Base-by-base conservation (phyloP, 1,284 basidiomycete genomes). In the Moesziomyces globuligerus region DNA sequence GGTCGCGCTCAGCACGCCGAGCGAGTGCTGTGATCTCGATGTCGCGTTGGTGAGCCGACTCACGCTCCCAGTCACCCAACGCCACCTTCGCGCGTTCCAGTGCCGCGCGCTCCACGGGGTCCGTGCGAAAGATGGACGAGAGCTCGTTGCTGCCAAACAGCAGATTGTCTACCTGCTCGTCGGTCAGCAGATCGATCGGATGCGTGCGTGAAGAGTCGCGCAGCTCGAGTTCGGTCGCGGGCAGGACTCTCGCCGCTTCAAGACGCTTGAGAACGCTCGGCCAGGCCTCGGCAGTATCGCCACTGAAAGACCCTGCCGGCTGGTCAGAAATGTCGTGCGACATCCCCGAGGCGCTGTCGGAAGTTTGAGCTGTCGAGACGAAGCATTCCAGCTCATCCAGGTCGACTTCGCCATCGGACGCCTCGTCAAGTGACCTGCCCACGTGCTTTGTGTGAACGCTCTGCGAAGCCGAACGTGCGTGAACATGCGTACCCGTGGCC, bases 91-190 rank as follows among this genome's bases (percentile, higher is more conserved):
- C 53, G 15, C 43, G 44, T 34, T 59, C 50, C 36, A 59, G 42
- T 1, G 48, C 39, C 8, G 48, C 48, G 7, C 46, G 41, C 47
- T 70, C 67, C 9, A 7, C 18, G 3, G 51, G 45, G 38, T 58
- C 52, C 0, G 50, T 45, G n/a, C 68, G 61, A 6, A 71, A 42
- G 21, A 71, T 36, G 7, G 57, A 48, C 1, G 24, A 17, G 1
- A 71, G 50, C 54, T 71, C 68, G 26, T 43, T 21, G 20, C 8
- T 11, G 3, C 51, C 39, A 17, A 71, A 71, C 3, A 71, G 68
- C 38, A 60, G 23, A 7, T 21, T 23, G 18, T 71, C 68, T 5
- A 71, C 61, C 38, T 65, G 61, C 8, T 65, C 53, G 29, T 61
- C 50, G 9, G 49, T 47, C 23, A 71, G 37, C n/a, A 50, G 40